Base-by-base conservation (phyloP, 2,329 filamentous ascomycete genomes). In the Orbilia ellipsospora region DNA sequence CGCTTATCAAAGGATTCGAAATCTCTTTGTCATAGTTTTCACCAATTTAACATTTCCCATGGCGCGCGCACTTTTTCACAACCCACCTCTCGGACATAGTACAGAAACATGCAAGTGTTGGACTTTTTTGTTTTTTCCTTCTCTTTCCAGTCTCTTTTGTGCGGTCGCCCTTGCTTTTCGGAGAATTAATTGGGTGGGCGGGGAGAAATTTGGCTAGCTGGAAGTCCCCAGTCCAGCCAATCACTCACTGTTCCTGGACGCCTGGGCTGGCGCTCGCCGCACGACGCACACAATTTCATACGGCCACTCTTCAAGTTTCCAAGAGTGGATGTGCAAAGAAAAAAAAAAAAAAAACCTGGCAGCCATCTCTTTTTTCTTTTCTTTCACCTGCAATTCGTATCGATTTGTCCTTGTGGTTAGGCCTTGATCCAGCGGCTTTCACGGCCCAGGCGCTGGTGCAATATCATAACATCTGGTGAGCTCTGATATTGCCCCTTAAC, bases 171-270 rank as follows among this genome's bases (percentile, higher is more conserved):
- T 75, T 75, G 72, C 72, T 64, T 68, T 69, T 75, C 72, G 72
- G 72, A 75, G 72, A 75, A 75, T 75, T 69, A 64, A 75, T 75
- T 69, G 72, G 62, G 64, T 75, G 72, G 72, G 64, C 55, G 64
- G 72, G 65, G 36, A 65, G 62, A 56, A 66, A 65, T 57, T 31
- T 68, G 54, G 64, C 56, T 60, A 64, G 64, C 51, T 69, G 64
- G 64, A 69, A 64, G 60, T 59, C 54, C 51, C 44, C 8, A 36
- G 40, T 44, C 51, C 60, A 15, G 31, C 59, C 63, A 52, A 28
- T 64, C 72, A 75, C 69, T 69, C 72, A 75, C 42, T 16, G 28
- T 18, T 18, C 36, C 16, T 42, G 55, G 57, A 31, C 48, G 44
- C 16, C 15, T 67, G 51, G 69, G 57, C 69, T 56, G 69, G 56